These are phyloP conservation scores for Tuber borchii DNA, from an alignment of 495 filamentous ascomycete species.

Conservation along the genomic window DNA sequence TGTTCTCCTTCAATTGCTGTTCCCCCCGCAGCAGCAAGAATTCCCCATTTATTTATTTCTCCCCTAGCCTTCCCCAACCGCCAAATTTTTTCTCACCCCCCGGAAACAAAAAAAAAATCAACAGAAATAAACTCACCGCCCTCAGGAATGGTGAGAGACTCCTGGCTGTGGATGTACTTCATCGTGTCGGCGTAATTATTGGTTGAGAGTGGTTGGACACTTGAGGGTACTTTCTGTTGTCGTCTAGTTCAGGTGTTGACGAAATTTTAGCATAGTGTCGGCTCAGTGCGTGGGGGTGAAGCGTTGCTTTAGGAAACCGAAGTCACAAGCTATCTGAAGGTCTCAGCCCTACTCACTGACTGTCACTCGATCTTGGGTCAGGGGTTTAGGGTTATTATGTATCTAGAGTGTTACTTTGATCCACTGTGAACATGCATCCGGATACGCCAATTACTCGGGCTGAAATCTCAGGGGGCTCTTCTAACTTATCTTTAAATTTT, in stretches of 20 bases:
- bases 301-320: background rate
- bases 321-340: background rate
- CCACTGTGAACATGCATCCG: background rate
- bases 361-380: background rate
- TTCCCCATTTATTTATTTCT: slow-evolving; percentile 15
- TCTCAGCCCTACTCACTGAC: background rate
- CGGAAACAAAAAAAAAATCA: slow-evolving; percentile 17
- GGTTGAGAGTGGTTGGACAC: background rate
- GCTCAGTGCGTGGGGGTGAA: background rate
- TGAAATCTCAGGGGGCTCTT: background rate
- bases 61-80: background rate
- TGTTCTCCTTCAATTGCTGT: slow-evolving; percentile 26
- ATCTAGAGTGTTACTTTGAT: background rate
- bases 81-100: background rate
- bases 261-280: background rate
- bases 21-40: slow-evolving; percentile 24
- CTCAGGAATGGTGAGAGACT: slow-evolving; percentile 88
- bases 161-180: slow-evolving; percentile 96
- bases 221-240: background rate
- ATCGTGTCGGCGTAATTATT: slow-evolving; percentile 57
- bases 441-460: background rate
- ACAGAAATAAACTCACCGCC: slow-evolving; percentile 66
- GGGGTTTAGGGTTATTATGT: background rate
- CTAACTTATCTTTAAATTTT: background rate
- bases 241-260: background rate